Base-by-base conservation (phyloP, 768 basidiomycete species). In the Agaricus bisporus region DNA sequence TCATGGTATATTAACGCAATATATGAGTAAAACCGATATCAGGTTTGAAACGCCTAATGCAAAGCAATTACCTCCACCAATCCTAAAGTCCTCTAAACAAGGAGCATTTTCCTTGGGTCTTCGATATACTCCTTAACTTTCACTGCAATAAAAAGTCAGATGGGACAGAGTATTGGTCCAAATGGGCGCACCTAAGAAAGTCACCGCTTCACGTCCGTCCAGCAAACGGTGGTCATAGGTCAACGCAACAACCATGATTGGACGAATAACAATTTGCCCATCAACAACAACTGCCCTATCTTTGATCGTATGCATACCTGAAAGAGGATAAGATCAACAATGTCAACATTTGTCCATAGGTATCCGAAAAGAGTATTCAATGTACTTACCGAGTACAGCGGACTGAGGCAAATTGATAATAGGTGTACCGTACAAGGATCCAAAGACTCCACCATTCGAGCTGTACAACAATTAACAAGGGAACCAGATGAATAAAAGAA, bases 371-470 rank as follows among this genome's bases (percentile, higher is more conserved):
- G 4, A 26, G 17, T 20, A 43, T 14, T 5, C 5, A 11, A 12
- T 4, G 17, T 14, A 69, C 77, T 57, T 61, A 78, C 89, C 95
- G 51, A 99, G 82, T 6, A 98, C 93, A 49, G 94, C 95, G 20
- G 93, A 73, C 68, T 98, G 95, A 4, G 95, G 95, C 42, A 95
- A 75, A 77, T 98, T 98, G 73, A 98, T 95, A 65, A 99, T 99
- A 36, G 95, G 95, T n/a, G 95, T 99, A 38, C 95, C 95, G 64
- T 87, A 97, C 46, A 99, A 74, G 46, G 92, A 95, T 41, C 95
- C 95, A 64, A 99, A 99, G 66, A 99, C 95, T 62, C 95, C 95
- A 42, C 95, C 97, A 65, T 99, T 99, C 38, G 97, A 98, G 69
- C 93, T 95, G 58, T 20, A 26, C 57, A 36, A 28, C 26, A 5